Base-by-base conservation (phyloP, 768 basidiomycete species). In the Boletus bicolor region DNA sequence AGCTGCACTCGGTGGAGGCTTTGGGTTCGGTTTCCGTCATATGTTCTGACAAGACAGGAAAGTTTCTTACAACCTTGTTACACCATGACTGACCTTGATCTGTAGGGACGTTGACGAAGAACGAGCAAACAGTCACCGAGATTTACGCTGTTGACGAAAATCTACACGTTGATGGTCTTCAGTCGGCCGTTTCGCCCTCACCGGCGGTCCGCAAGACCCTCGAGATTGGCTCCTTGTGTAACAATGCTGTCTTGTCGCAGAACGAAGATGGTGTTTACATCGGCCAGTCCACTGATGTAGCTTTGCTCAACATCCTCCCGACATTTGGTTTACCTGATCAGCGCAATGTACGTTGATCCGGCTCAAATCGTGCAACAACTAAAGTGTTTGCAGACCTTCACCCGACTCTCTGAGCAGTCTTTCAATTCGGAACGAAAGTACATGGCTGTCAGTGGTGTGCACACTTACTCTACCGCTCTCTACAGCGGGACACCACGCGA, bases 21-120 rank as follows among this genome's bases (percentile, higher is more conserved):
- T 76, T 98, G 3, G 95, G 95, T 2, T 92, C 90, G 3, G 92
- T 98, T 12, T 93, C 90, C n/a, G 95, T 98, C 9, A 95, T 98
- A 58, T 98, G 95, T 67, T 93, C 93, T 4, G 95, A 98, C 73
- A 98, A 98, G 73, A 98, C 96, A 44, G 94, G 92, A 85, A 60
- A 49, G 79, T 60, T 9, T 9, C 3, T 10, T 21, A 24, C 2
- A 14, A 32, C 10, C 11, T 36, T 8, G 41, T 43, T 43, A 7
- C 39, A 41, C 21, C 30, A 4, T 19, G 24, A 46, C 42, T 58
- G 50, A 61, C 35, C 38, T 51, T 38, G 47, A 35, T 14, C 8
- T 53, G 26, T 52, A 80, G 92, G 94, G 19, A 98, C 95, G 0
- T 73, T 98, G 57, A 98, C 95, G 1, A 93, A 86, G 72, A 98